A percentile compares a stretch with the other conserved stretches of the same genome.
These are phyloP conservation scores for Ceratonia siliqua DNA, from an alignment of 306 rosid genomes.

Conservation along the genomic window DNA sequence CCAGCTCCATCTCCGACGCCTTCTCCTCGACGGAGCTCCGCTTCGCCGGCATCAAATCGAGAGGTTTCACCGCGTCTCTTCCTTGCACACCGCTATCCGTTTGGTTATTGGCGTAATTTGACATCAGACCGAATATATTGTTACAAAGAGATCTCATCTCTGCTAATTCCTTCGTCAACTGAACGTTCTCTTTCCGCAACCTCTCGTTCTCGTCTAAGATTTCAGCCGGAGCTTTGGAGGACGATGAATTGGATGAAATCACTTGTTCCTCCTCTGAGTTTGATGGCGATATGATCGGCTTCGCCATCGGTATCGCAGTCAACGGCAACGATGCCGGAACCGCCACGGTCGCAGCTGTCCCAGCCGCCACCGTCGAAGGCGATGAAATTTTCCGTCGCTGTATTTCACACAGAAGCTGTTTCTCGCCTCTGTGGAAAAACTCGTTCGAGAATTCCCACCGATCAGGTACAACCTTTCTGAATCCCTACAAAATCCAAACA, in stretches of 20 bases:
- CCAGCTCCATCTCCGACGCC: background rate
- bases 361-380: background rate
- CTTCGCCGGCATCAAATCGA: conserved; percentile 61
- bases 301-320: conserved; percentile 35
- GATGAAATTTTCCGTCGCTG: conserved; percentile 68
- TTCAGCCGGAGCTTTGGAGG: conserved; percentile 56
- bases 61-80: conserved; percentile 48
- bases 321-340: conserved; percentile 31
- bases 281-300: conserved; percentile 50
- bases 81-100: conserved; percentile 38
- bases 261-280: conserved; percentile 80
- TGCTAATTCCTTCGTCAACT: conserved; percentile 64
- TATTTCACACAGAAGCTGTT: conserved; percentile 70
- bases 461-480: conserved; percentile 80
- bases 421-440: conserved; percentile 66
- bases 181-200: conserved; percentile 69
- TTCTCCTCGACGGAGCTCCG: conserved; percentile 29
- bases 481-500: conserved; percentile 54
- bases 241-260: conserved; percentile 64
- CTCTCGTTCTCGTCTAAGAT: conserved; percentile 82
- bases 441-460: conserved; percentile 96
- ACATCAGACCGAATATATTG: conserved; percentile 68
- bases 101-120: conserved; percentile 49
- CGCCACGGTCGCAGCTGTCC: background rate
- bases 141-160: conserved; percentile 79